These are phyloP conservation scores for Didymella pomorum DNA, from an alignment of 2,329 filamentous ascomycete species.

Conservation along the genomic window DNA sequence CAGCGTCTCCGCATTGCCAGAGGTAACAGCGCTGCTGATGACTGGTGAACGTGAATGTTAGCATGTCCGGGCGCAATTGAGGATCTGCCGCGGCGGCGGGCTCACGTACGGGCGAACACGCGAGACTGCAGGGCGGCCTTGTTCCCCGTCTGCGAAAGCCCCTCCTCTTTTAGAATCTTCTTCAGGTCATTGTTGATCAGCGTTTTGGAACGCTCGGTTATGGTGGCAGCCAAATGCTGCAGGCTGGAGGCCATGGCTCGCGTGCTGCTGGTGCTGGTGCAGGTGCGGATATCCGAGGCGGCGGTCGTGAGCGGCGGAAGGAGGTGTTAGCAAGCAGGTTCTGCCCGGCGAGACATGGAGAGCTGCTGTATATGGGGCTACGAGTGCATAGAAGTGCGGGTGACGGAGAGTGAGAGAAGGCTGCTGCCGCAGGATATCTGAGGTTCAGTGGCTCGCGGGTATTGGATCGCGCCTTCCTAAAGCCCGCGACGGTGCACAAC, in stretches of 20 bases:
- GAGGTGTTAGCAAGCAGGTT: slow-evolving; percentile 25
- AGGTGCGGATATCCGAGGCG: slow-evolving; percentile 13
- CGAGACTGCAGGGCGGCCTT: slow-evolving; percentile 83
- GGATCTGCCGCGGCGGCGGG: slow-evolving; percentile 21
- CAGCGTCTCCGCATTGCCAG: slow-evolving; percentile 47
- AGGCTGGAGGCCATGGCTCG: slow-evolving; percentile 48
- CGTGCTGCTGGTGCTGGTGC: slow-evolving; percentile 3
- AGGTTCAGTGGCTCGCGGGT: slow-evolving; percentile 21
- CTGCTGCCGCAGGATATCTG: slow-evolving; percentile 20
- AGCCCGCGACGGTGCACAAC: slow-evolving; percentile 8
- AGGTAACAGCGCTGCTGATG: slow-evolving; percentile 46
- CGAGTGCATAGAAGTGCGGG: slow-evolving; percentile 6
- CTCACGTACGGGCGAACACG: slow-evolving; percentile 76
- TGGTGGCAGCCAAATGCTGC: slow-evolving; percentile 50
- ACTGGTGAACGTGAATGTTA: slow-evolving; percentile 46
- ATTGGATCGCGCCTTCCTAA: slow-evolving; percentile 31
- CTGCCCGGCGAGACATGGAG: slow-evolving; percentile 17
- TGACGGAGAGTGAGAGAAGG: slow-evolving; percentile 24
- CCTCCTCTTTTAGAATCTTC: slow-evolving; percentile 76
- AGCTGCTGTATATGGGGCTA: slow-evolving; percentile 4
- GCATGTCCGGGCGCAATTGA: slow-evolving; percentile 16
- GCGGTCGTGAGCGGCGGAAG: slow-evolving; percentile 10
- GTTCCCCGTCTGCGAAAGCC: slow-evolving; percentile 75
- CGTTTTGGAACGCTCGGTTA: slow-evolving; percentile 60
- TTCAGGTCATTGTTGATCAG: slow-evolving; percentile 74